phyloP scores from a whole-genome alignment of 768 basidiomycete species.

The Rhizopogon vesiculosus region DNA sequence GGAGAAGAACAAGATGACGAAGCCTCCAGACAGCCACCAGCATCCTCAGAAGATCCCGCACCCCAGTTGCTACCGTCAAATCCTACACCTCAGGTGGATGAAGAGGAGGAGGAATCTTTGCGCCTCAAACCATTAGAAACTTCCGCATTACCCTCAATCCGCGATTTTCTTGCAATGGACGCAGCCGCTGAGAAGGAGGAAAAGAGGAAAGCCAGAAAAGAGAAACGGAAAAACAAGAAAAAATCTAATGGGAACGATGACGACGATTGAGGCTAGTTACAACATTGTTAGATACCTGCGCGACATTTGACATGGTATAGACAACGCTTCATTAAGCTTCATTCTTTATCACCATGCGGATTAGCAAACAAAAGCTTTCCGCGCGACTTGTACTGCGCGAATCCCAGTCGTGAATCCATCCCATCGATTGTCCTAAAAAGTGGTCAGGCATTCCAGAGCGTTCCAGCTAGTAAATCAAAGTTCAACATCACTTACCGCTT shows the following conservation, averaged over 20 bases:
- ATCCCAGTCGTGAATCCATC: slow-evolving; percentile 64
- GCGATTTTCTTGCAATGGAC: slow-evolving; percentile 77
- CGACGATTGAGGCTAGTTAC: slow-evolving; percentile 23
- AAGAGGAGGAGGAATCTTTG: slow-evolving; percentile 38
- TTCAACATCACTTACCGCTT: slow-evolving; percentile 51
- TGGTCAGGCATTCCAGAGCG: not conserved
- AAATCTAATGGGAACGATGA: slow-evolving; percentile 20
- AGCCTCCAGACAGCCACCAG: not conserved
- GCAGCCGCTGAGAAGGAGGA: slow-evolving; percentile 57
- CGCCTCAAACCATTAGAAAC: slow-evolving; percentile 73
- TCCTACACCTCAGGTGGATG: slow-evolving; percentile 23
- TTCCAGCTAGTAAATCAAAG: not conserved
- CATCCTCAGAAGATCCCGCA: slow-evolving; percentile 3
- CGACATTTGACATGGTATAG: not conserved
- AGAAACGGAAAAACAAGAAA: slow-evolving; percentile 56
- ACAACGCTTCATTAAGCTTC: not conserved
- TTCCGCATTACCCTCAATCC: slow-evolving; percentile 80
- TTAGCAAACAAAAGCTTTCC: slow-evolving; percentile 32
- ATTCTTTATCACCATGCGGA: slow-evolving; percentile 2
- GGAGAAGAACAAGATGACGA: slow-evolving; percentile 31
- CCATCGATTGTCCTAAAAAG: slow-evolving; percentile 61
- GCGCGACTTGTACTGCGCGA: slow-evolving; percentile 60
- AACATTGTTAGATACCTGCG: not conserved
- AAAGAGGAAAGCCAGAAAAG: slow-evolving; percentile 71
- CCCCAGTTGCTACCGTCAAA: slow-evolving; percentile 10